Conservation (phyloP, 495 filamentous ascomycete species). For the Barbatosphaeria neglecta region DNA sequence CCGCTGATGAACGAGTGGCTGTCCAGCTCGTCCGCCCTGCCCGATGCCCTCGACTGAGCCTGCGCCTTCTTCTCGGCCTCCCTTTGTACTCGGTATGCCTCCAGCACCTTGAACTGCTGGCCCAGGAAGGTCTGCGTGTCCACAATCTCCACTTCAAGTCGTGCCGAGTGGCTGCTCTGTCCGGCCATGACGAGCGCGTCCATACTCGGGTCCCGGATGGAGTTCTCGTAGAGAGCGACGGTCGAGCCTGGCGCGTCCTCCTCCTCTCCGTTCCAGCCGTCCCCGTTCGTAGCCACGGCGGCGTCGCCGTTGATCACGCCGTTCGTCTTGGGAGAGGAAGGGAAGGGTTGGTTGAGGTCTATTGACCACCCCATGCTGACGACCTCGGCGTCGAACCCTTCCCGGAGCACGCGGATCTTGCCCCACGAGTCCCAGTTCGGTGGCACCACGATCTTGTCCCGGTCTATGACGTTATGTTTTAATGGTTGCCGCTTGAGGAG, state of each 20-base stretch:
- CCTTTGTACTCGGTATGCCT: slow-evolving; percentile 49
- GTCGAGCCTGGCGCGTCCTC: slow-evolving; percentile 35
- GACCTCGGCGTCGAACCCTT: slow-evolving; percentile 85
- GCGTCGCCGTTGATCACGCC: slow-evolving; percentile 5
- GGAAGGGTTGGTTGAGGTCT: slow-evolving; percentile 54
- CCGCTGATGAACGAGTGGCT: slow-evolving; percentile 11
- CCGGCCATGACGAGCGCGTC: slow-evolving; percentile 43
- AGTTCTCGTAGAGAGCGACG: slow-evolving; percentile 65
- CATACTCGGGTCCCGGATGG: slow-evolving; percentile 59
- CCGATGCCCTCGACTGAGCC: slow-evolving; percentile 11
- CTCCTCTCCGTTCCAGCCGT: slow-evolving; percentile 10
- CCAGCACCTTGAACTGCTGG: slow-evolving; percentile 60
- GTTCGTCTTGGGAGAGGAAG: slow-evolving; percentile 4
- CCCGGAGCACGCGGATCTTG: slow-evolving; percentile 87
- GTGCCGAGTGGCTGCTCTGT: slow-evolving; percentile 34
- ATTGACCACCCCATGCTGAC: slow-evolving; percentile 74
- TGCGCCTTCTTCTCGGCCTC: slow-evolving; percentile 49
- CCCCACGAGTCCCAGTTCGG: slow-evolving; percentile 98
- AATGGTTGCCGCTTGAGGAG: slow-evolving; percentile 68
- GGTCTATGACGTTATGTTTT: slow-evolving; percentile 91
- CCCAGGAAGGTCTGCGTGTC: slow-evolving; percentile 72
- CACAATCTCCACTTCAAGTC: slow-evolving; percentile 58
- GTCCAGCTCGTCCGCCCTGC: slow-evolving; percentile 4
- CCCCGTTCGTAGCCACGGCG: slow-evolving; percentile 12
- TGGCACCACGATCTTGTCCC: slow-evolving; percentile 88